Evolutionary conservation across 306 rosid species (phyloP), one percentile per base, ranked within the genome.

Genomic region (Trifolium subterraneum): DNA sequence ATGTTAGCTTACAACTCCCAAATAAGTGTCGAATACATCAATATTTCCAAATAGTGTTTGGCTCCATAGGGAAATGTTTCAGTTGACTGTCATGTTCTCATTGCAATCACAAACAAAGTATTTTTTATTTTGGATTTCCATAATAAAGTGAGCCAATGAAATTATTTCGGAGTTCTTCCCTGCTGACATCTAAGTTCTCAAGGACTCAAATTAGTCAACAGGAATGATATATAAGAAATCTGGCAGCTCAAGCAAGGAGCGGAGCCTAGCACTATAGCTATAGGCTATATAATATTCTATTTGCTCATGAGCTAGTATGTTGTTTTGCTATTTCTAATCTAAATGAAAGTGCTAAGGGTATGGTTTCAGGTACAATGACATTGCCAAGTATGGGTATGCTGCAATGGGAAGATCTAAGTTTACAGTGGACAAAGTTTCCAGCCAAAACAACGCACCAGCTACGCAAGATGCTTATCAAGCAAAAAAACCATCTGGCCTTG

Each of bases 341-440:
- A 59, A 59, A 59, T 14, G 64, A 25, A 15, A 66, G 64, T 63
- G 35, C 45, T 66, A 61, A 76, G 55, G 48, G 19, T 64, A 39
- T 69, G 66, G 47, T 67, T 84, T 70, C 74, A 93, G 98, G 98
- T 93, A 93, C 86, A 93, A 83, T 83, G 98, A 93, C 78, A 89
- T 93, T 86, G 97, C 97, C 75, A 88, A 88, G 81, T 79, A 74
- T 80, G 98, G 97, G 65, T 91, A 87, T 88, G 89, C 86, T 61
- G 96, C 98, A 71, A 87, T 88, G 89, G 94, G 88, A 75, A 84
- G 77, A 72, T 81, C 96, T 45, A 80, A 51, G 77, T 73, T 89
- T 12, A 54, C 77, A 3, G 58, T 16, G 70, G 84, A 74, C 61
- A 85, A 88, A 69, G 56, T 80, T 18, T 65, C 83, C 11, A 68